A percentile compares a stretch with the other conserved stretches of the same genome.
These are phyloP conservation scores for Ganoderma multipileum DNA, from an alignment of 1,284 basidiomycete genomes.

Conservation along the genomic window DNA sequence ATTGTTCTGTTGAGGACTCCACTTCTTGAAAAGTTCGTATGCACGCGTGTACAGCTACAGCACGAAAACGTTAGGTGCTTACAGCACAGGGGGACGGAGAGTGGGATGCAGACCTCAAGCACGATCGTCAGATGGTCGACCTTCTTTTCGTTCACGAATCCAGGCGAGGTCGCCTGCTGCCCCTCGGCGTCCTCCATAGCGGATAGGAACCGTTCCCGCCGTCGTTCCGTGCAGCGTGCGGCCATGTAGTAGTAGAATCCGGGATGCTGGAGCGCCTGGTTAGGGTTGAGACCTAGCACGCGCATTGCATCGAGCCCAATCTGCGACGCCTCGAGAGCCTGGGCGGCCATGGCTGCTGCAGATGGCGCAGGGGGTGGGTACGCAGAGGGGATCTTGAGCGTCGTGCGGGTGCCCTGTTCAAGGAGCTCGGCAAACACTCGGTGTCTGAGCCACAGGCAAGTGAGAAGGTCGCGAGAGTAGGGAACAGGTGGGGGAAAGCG, in stretches of 20 bases:
- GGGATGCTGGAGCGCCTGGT: constrained; percentile 82
- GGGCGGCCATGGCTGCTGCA: constrained; percentile 38
- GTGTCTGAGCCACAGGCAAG: constrained; percentile 57
- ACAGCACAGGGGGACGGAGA: not conserved
- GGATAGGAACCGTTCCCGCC: constrained; percentile 71
- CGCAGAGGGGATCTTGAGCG: constrained; percentile 70
- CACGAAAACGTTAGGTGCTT: not conserved
- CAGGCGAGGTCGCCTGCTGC: constrained; percentile 50
- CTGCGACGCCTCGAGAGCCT: constrained; percentile 41
- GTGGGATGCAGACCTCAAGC: constrained; percentile 66
- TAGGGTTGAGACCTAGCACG: constrained; percentile 71
- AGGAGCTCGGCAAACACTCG: constrained; percentile 89
- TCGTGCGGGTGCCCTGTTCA: constrained; percentile 78
- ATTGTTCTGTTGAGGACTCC: constrained; percentile 51
- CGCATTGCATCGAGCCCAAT: constrained; percentile 60
- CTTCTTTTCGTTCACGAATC: constrained; percentile 86
- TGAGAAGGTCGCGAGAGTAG: not conserved
- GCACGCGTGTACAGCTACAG: constrained; percentile 86
- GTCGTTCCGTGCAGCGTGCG: constrained; percentile 80
- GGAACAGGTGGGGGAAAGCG: constrained; percentile 4
- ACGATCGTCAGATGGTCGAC: constrained; percentile 85
- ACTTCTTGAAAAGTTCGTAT: constrained; percentile 88
- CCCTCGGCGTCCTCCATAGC: constrained; percentile 64
- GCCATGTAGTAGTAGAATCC: constrained; percentile 93
- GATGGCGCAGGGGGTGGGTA: constrained; percentile 37